Conservation (phyloP, 352 stramenopile species). For the Peronospora tabacina region DNA sequence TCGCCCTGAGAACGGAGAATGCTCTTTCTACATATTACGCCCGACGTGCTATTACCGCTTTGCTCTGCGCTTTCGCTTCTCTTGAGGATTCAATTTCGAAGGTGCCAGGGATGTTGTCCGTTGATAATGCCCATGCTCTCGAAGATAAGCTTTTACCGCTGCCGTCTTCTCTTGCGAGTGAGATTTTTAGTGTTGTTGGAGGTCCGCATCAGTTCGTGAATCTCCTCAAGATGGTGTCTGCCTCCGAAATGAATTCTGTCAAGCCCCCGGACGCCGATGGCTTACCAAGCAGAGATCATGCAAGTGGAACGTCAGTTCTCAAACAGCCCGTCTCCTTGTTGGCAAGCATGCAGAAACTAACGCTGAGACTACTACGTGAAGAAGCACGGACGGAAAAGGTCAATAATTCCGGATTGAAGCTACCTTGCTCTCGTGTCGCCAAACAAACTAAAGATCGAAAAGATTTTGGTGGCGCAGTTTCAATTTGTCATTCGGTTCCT, state of each 20-base stretch:
- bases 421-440: background rate
- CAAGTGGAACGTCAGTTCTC: conserved; percentile 3
- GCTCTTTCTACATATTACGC: conserved; percentile 81
- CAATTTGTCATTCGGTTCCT: background rate
- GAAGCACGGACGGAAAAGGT: conserved; percentile 38
- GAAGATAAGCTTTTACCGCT: conserved; percentile 14
- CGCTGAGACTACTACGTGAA: conserved; percentile 47
- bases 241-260: conserved; percentile 61
- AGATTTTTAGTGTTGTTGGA: conserved; percentile 47
- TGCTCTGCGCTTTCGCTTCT: conserved; percentile 25
- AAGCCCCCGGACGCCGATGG: conserved; percentile 12
- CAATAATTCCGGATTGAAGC: conserved; percentile 14
- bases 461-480: background rate
- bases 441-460: conserved; percentile 1
- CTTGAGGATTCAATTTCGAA: conserved; percentile 1
- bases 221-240: conserved; percentile 73
- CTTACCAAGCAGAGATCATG: background rate
- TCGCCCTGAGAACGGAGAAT: conserved; percentile 70
- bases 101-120: background rate
- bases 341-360: conserved; percentile 42
- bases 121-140: conserved; percentile 2
- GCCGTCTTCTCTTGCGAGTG: conserved; percentile 20
- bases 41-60: conserved; percentile 38
- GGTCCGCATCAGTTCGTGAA: conserved; percentile 71
- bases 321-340: conserved; percentile 39